Evolutionary conservation across 2,329 filamentous ascomycete genomes (phyloP).

Genomic region (Juglanconis oblonga): DNA sequence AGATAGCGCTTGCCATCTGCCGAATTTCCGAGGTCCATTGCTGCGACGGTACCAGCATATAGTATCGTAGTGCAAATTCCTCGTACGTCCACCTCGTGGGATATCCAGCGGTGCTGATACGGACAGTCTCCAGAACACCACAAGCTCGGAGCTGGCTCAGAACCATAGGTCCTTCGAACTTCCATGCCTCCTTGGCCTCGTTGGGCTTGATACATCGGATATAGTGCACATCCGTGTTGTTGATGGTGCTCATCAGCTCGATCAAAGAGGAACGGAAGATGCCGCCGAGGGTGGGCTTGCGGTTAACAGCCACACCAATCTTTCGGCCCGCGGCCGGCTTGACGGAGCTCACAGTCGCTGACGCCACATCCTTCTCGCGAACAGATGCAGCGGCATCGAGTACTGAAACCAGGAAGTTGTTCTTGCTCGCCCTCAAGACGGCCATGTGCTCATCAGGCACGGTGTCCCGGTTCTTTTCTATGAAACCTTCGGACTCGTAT

Average conservation of each 20-base stretch:
- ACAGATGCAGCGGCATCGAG: slow-evolving; percentile 82
- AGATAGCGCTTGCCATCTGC: slow-evolving; percentile 88
- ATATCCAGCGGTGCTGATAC: slow-evolving; percentile 96
- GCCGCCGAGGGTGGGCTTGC: slow-evolving; percentile 94
- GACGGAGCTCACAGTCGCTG: slow-evolving; percentile 65
- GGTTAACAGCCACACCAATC: slow-evolving; percentile 87
- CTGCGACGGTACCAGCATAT: slow-evolving; percentile 89
- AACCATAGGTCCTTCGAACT: slow-evolving; percentile 98
- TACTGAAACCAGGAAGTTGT: slow-evolving; percentile 80
- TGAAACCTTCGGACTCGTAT: slow-evolving; percentile 98
- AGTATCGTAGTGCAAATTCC: slow-evolving; percentile 95
- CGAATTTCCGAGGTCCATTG: slow-evolving; percentile 93
- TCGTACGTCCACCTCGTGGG: slow-evolving; percentile 98
- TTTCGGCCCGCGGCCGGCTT: slow-evolving; percentile 79
- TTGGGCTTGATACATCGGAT: slow-evolving; percentile 99
- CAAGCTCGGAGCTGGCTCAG: slow-evolving; percentile 94
- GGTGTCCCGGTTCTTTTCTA: slow-evolving; percentile 98
- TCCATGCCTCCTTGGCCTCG: slow-evolving; percentile 94
- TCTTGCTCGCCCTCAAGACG: slow-evolving; percentile 78
- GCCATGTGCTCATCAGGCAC: slow-evolving; percentile 98
- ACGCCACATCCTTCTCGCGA: slow-evolving; percentile 79
- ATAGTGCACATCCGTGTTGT: slow-evolving; percentile 97
- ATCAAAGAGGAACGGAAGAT: slow-evolving; percentile 99
- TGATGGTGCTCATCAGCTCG: slow-evolving; percentile 97
- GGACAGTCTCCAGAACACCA: slow-evolving; percentile 96